Base-by-base conservation (phyloP, 768 basidiomycete genomes). In the Mycena galopus region DNA sequence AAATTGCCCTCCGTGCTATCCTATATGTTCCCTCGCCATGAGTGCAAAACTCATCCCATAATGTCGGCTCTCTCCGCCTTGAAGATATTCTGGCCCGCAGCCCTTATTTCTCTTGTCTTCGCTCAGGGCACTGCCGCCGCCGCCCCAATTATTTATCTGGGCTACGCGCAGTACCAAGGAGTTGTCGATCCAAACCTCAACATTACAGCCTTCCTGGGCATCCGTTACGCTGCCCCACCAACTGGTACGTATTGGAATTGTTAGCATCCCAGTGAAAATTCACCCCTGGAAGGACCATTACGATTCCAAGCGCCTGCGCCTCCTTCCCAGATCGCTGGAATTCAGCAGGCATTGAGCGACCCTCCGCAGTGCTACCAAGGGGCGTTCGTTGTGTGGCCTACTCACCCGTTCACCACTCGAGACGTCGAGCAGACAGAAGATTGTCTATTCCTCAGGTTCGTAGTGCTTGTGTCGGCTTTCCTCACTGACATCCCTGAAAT, bases 151-250 rank as follows among this genome's bases (percentile, higher is more conserved):
- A 77, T 81, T 27, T 69, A 81, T 56, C 67, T 81, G 11, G 78
- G 77, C 1, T 79, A 79, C 58, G 76, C 79, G 23, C 56, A 68
- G n/a, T 81, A 80, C 51, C 72, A 78, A 73, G 80, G 80, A 11
- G 39, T 69, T 4, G 57, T 73, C 27, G 69, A 79, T 69, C 14
- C 70, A 1, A 65, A 58, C 2, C 72, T 73, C 57, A 72, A 72
- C 42, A 73, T 78, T 42, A 74, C 77, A 1, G 63, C 47, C 35
- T 81, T 78, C 70, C 58, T 75, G 4, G 79, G 79, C 11, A 76
- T 80, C 53, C 79, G 83, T 17, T 84, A 82, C 65, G 83, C 83
- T 30, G 77, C 81, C 11, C 73, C 83, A 29, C 83, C 83, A 27
- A 19, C 75, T 14, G 83, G 82, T 80, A 33, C 32, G 50, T 51